Evolutionary conservation across 1,139 yeast species (phyloP).

Genomic region (Suhomyces wounanorum): DNA sequence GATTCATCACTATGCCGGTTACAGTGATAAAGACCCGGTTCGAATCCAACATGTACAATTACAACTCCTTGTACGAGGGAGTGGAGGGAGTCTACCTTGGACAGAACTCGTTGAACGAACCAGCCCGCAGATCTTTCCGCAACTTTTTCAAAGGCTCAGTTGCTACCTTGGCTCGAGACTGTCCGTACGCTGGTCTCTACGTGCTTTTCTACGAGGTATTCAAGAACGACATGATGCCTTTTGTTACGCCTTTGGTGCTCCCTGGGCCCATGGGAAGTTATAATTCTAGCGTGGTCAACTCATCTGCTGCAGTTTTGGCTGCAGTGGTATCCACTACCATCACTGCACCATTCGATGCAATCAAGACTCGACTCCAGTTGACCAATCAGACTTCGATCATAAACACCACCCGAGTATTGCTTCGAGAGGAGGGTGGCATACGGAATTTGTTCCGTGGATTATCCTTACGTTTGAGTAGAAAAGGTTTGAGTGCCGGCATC

Average conservation of each 20-base stretch:
- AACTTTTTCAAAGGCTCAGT: slow-evolving; percentile 88
- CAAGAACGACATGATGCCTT: slow-evolving; percentile 46
- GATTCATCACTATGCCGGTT: slow-evolving; percentile 94
- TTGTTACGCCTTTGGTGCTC: slow-evolving; percentile 14
- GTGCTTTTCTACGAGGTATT: slow-evolving; percentile 79
- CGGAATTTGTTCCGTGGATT: slow-evolving; percentile 78
- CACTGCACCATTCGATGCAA: slow-evolving; percentile 94
- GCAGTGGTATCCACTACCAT: slow-evolving; percentile 80
- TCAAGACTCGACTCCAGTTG: slow-evolving; percentile 88
- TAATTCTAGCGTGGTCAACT: slow-evolving; percentile 62
- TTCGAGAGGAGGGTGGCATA: slow-evolving; percentile 58
- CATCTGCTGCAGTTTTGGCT: slow-evolving; percentile 69
- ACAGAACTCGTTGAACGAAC: slow-evolving; percentile 3
- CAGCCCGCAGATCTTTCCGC: slow-evolving; percentile 27
- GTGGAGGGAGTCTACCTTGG: slow-evolving; percentile 54
- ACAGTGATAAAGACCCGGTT: slow-evolving; percentile 89
- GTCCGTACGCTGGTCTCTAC: slow-evolving; percentile 95
- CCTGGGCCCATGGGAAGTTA: slow-evolving; percentile 22
- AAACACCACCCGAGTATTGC: slow-evolving; percentile 36
- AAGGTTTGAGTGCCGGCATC: slow-evolving; percentile 90
- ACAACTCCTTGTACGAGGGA: slow-evolving; percentile 67
- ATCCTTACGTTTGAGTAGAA: slow-evolving; percentile 76
- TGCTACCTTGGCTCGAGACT: slow-evolving; percentile 87
- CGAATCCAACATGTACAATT: slow-evolving; percentile 75
- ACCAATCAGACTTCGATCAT: slow-evolving; percentile 24